Base-by-base conservation (phyloP, 192 early-diverging fungal genomes). In the Gaertneriomyces semiglobifer region DNA sequence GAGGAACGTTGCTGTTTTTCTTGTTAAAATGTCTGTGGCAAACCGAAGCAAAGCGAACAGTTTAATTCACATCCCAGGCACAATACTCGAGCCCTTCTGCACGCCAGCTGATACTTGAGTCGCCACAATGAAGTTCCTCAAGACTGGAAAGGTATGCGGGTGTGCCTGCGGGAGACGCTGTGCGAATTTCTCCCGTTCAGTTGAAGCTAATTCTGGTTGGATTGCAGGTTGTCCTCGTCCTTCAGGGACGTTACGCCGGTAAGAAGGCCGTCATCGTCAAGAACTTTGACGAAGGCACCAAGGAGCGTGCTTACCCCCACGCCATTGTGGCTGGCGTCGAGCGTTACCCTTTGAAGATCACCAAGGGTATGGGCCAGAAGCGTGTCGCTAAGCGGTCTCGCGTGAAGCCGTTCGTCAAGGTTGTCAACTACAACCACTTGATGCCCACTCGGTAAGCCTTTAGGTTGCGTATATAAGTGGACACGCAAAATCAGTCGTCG, bases 211-310 rank as follows among this genome's bases (percentile, higher is more conserved):
- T 25, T 25, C 63, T 47, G 60, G 12, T 59, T 7, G 42, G 6
- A 41, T 3, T 40, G 56, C 40, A 98, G 92, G 95, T 98, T 72
- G 95, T 94, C 68, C 90, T 99, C 65, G 81, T 99, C 79, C 90
- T 98, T 70, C 93, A 96, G 77, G 97, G 95, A 66, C 92, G 97
- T 68, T 92, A 93, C 70, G 97, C 97, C 79, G 97, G 97, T 74
- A 97, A 95, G 89, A 99, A 99, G 89, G 95, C 95, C 70, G 95
- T 99, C 75, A 93, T 99, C 73, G 90, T 98, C 77, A 94, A 94
- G 83, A 91, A 81, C 83, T 83, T 84, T 74, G 97, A 99, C 81
- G 97, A 99, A 75, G 95, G 97, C 76, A 95, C 92, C 79, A 91
- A 91, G 82, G 91, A 94, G 68, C 92, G 91, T 74, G 91, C 89